Conservation (phyloP, 345 rosid species). For the Theobroma cacao region DNA sequence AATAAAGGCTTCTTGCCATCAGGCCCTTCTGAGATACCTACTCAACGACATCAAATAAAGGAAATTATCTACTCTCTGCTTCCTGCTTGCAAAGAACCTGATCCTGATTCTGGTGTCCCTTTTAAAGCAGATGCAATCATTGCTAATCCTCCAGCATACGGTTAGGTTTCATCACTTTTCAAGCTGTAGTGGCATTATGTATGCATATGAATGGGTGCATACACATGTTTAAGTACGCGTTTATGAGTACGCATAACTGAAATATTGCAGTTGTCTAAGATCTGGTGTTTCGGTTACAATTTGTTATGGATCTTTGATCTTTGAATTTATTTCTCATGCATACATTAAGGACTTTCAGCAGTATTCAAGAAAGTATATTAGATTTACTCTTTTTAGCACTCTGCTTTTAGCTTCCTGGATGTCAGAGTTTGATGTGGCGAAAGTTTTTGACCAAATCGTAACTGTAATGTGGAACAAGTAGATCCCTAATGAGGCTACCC, state of each 20-base stretch:
- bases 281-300: background rate
- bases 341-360: background rate
- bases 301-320: background rate
- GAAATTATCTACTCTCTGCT: conserved; percentile 80
- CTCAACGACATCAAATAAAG: conserved; percentile 85
- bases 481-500: background rate
- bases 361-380: background rate
- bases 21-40: conserved; percentile 91
- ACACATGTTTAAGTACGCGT: background rate
- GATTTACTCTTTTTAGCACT: background rate
- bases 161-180: conserved; percentile 37
- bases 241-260: background rate
- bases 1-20: conserved; percentile 98
- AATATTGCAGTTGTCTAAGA: background rate
- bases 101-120: conserved; percentile 73
- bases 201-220: background rate
- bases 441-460: background rate
- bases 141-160: conserved; percentile 98
- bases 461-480: background rate
- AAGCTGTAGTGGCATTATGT: background rate
- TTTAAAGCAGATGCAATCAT: conserved; percentile 98
- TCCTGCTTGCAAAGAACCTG: conserved; percentile 95
- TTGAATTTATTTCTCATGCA: background rate
- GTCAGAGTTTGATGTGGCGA: background rate
- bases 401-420: background rate